Conservation (phyloP, 768 basidiomycete species). For the Boletus rufocinnamomeus region DNA sequence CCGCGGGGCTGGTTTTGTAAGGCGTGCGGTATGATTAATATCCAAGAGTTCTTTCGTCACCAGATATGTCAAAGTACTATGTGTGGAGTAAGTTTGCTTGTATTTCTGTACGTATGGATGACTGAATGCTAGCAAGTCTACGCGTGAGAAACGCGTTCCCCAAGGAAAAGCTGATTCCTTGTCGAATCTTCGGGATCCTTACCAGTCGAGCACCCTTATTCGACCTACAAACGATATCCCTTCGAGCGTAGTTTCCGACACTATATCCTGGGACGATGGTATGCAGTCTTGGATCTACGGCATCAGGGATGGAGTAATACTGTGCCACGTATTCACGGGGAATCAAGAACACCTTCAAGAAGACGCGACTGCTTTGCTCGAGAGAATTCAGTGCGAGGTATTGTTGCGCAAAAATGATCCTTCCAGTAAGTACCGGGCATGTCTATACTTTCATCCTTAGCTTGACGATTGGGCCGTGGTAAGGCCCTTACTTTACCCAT, state of each 20-base stretch:
- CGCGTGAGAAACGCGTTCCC: neutral
- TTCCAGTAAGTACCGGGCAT: conserved; percentile 21
- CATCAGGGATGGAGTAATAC: conserved; percentile 24
- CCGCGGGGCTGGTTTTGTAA: conserved; percentile 52
- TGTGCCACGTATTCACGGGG: conserved; percentile 52
- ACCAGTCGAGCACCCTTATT: conserved; percentile 15
- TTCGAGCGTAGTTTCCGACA: conserved; percentile 15
- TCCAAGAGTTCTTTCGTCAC: conserved; percentile 47
- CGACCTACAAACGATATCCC: conserved; percentile 24
- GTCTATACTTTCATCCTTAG: neutral
- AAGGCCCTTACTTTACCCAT: conserved; percentile 34
- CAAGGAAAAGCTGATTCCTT: conserved; percentile 25
- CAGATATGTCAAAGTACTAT: conserved; percentile 43
- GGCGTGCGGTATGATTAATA: conserved; percentile 51
- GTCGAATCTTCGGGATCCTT: conserved; percentile 24
- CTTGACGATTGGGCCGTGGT: conserved; percentile 4
- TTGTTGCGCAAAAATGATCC: conserved; percentile 22
- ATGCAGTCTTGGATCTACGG: conserved; percentile 33
- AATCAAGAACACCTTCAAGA: conserved; percentile 44
- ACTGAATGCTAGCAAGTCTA: conserved; percentile 21
- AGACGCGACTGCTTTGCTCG: conserved; percentile 40
- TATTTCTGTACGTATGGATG: neutral
- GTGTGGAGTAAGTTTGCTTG: conserved; percentile 40
- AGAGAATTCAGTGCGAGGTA: conserved; percentile 40
- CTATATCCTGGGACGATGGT: conserved; percentile 30